phyloP scores from a whole-genome alignment of 2,329 filamentous ascomycete species.

The Penicillium fuscoglaucum region DNA sequence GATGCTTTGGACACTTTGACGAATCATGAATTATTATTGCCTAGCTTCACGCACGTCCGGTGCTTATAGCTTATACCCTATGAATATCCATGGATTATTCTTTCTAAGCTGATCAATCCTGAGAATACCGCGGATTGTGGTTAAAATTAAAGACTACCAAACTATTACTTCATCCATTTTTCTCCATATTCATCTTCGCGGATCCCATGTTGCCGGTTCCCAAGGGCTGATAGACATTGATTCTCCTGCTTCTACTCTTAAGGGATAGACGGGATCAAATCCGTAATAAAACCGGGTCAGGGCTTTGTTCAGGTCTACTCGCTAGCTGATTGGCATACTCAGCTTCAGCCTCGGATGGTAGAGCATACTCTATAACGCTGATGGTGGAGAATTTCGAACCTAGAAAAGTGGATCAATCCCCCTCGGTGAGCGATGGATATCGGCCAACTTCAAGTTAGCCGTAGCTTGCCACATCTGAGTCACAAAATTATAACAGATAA shows the following conservation, averaged over 20 bases:
- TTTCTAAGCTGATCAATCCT: neutral
- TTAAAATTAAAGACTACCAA: neutral
- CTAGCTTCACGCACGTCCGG: neutral
- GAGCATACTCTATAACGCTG: neutral
- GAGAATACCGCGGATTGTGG: neutral
- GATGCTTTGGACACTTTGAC: neutral
- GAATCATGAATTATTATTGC: conserved; percentile 1
- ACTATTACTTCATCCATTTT: neutral
- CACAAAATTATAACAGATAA: neutral
- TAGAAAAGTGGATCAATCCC: neutral
- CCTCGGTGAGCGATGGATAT: neutral
- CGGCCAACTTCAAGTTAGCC: neutral
- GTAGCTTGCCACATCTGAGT: neutral
- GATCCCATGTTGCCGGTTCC: neutral
- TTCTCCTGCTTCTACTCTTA: neutral
- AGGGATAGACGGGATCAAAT: neutral
- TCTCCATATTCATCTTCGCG: neutral
- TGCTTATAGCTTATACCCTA: conserved; percentile 1
- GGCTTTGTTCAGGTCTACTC: neutral
- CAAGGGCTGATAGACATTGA: too few species aligned
- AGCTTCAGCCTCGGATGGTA: neutral
- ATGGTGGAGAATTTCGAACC: neutral
- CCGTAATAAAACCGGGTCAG: neutral
- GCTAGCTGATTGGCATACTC: neutral
- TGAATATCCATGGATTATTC: neutral